phyloP scores from a whole-genome alignment of 2,329 filamentous ascomycete species.

The Aspergillus sp. region DNA sequence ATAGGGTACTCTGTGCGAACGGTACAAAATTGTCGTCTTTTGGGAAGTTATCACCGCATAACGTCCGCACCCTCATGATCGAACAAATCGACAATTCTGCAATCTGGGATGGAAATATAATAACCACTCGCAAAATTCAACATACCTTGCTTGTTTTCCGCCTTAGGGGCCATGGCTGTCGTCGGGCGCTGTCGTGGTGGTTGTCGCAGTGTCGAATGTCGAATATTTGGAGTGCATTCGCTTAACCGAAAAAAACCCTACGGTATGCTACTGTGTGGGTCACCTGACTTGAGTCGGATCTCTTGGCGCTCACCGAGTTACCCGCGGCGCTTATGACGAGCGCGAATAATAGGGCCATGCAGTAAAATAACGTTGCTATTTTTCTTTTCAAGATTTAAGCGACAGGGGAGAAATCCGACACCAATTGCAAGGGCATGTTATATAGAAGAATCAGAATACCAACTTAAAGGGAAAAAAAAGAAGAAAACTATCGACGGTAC shows the following conservation, averaged over 20 bases:
- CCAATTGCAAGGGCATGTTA: background rate
- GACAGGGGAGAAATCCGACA: too few relatives aligned
- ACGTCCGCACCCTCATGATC: constrained; percentile 16
- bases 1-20: background rate
- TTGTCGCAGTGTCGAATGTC: constrained; percentile 38
- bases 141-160: constrained; percentile 43
- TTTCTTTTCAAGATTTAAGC: too few relatives aligned
- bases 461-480: background rate
- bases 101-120: constrained; percentile 32
- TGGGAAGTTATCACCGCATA: constrained; percentile 6
- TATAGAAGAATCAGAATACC: background rate
- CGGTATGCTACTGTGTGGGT: constrained; percentile 26
- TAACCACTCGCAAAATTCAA: constrained; percentile 10
- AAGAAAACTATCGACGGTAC: background rate
- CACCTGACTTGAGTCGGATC: constrained; percentile 24
- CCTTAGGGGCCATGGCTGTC: constrained; percentile 44
- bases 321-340: background rate
- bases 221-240: constrained; percentile 34
- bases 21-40: background rate
- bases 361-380: too few relatives aligned
- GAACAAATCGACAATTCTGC: constrained; percentile 6
- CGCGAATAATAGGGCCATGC: too few relatives aligned
- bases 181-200: constrained; percentile 37
- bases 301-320: constrained; percentile 5
- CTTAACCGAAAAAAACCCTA: constrained; percentile 39